Evolutionary conservation across 352 stramenopile species (phyloP).

Genomic region (Pythium angustatum): DNA sequence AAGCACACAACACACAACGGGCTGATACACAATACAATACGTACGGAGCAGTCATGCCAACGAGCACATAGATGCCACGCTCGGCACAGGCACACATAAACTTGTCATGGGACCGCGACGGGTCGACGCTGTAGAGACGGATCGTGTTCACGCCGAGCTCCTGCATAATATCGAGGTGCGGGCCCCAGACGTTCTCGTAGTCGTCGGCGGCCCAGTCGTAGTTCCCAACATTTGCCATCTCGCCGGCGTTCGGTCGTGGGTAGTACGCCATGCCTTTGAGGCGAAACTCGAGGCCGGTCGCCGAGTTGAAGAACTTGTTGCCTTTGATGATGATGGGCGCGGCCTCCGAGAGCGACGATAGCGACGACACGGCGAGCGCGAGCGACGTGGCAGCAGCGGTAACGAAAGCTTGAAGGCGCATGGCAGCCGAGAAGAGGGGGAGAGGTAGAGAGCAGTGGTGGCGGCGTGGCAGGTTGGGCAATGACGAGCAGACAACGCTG

Average conservation of each 20-base stretch:
- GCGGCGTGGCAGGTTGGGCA: constrained; percentile 7
- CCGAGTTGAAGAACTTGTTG: constrained; percentile 70
- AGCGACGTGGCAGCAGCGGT: not conserved
- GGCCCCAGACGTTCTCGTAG: constrained; percentile 32
- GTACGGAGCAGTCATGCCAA: constrained; percentile 40
- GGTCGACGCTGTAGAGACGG: constrained; percentile 41
- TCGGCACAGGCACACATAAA: constrained; percentile 42
- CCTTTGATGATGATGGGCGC: constrained; percentile 37
- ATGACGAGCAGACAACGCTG: not conserved
- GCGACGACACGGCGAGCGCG: not conserved
- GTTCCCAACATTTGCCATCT: constrained; percentile 28
- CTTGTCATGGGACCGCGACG: constrained; percentile 36
- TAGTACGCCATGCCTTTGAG: constrained; percentile 46
- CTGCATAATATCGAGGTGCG: constrained; percentile 34
- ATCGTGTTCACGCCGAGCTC: constrained; percentile 40
- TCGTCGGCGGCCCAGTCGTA: constrained; percentile 42
- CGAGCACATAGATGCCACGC: constrained; percentile 43
- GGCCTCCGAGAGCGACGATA: constrained; percentile 6
- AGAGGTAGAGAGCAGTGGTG: constrained; percentile 1
- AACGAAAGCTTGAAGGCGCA: not conserved
- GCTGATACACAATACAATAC: not conserved
- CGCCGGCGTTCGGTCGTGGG: constrained; percentile 34
- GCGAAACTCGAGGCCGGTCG: constrained; percentile 41
- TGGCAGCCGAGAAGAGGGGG: not conserved
- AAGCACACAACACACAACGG: not conserved